Evolutionary conservation across 139 green algal genomes (phyloP), one percentile per base, ranked within the genome.

Genomic region (Haematococcus lacustris): DNA sequence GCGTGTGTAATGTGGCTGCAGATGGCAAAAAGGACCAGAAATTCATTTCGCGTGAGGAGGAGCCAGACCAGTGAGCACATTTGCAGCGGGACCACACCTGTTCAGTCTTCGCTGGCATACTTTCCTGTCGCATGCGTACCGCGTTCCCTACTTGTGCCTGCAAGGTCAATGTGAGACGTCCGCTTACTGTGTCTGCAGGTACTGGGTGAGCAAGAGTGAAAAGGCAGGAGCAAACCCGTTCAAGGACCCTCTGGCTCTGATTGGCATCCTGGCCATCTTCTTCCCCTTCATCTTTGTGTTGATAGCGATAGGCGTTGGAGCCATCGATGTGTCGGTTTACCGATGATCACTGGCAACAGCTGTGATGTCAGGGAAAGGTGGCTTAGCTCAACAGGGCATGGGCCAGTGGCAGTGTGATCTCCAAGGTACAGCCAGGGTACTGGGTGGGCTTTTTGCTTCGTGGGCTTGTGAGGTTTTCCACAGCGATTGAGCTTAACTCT

Each of bases 221-320:
- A 33, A 25, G 2, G 51, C 34, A 1, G 75, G 75, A 43, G 67
- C 59, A 13, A 76, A 80, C 41, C 69, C 70, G 34, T 39, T 80
- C 30, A 73, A 80, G 78, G 78, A 83, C 57, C 78, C 78, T 2
- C 33, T 83, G n/a, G 78, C 78, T 38, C 73, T 83, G 35, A 76
- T 83, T 61, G 78, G 78, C 51, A 64, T 83, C 5, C n/a, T 80
- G 0, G 77, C 83, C 35, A 88, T 88, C 75, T 68, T 88, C 65
- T 75, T 85, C 51, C 83, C 83, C 60, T 88, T 88, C 71, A 68
- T 82, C 38, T 67, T 88, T 3, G 47, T 88, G 33, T 38, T 66
- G 3, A 47, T 85, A 0, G 79, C 79, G 33, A 78, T 85, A 4
- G 83, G 34, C 1, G 71, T 75, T 4, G 83, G 83, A 30, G 40